phyloP scores from a whole-genome alignment of 2,329 filamentous ascomycete genomes.

The Paraphoma sp. region DNA sequence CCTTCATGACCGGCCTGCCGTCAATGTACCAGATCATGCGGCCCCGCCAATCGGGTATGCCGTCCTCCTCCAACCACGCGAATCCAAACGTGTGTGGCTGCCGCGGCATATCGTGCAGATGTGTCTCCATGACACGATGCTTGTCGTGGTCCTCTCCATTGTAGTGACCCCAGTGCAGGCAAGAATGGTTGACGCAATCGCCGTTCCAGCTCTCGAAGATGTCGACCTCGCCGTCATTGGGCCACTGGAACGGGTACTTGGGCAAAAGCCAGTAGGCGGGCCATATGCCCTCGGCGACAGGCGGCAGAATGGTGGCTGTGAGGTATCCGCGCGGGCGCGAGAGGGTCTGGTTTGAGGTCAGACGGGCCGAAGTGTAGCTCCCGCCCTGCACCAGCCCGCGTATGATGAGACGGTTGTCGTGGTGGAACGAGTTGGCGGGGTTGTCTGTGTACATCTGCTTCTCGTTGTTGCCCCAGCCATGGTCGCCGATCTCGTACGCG shows the following conservation, averaged over 20 bases:
- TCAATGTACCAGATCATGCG: conserved; percentile 67
- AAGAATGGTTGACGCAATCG: conserved; percentile 61
- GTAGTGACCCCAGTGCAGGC: conserved; percentile 66
- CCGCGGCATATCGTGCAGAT: conserved; percentile 55
- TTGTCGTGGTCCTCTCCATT: conserved; percentile 62
- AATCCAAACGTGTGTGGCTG: conserved; percentile 62
- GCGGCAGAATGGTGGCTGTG: conserved; percentile 59
- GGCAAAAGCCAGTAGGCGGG: conserved; percentile 69
- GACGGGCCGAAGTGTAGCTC: conserved; percentile 62
- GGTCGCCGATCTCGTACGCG: conserved; percentile 62
- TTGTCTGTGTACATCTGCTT: conserved; percentile 63
- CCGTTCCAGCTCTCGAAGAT: conserved; percentile 69
- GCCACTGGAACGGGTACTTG: conserved; percentile 65
- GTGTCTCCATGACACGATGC: conserved; percentile 62
- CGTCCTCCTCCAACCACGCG: conserved; percentile 60
- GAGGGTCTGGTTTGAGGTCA: conserved; percentile 62
- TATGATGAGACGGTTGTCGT: conserved; percentile 60
- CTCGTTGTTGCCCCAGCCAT: conserved; percentile 69
- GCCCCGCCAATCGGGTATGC: conserved; percentile 52
- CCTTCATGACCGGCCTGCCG: conserved; percentile 64
- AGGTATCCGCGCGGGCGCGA: conserved; percentile 60
- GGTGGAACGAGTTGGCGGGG: conserved; percentile 61
- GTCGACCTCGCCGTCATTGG: conserved; percentile 66
- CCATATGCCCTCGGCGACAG: conserved; percentile 65
- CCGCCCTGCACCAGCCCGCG: conserved; percentile 55